phyloP scores from a whole-genome alignment of 140 eudicot species.

The Oenanthe javanica region DNA sequence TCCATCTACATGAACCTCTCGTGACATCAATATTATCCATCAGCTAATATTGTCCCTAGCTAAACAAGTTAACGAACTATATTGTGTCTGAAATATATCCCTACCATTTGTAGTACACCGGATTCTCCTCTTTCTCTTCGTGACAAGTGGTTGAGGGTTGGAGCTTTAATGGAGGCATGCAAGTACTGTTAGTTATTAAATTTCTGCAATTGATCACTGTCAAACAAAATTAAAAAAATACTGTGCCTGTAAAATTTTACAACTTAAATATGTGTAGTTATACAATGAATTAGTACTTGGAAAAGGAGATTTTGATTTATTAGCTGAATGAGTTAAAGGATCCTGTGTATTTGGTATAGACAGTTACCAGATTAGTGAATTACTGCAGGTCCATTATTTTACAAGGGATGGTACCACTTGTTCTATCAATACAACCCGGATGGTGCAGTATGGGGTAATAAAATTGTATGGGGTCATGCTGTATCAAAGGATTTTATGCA shows the following conservation, averaged over 20 bases:
- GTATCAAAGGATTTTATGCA: constrained; percentile 61
- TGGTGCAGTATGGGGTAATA: constrained; percentile 80
- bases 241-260: no score
- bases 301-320: neutral
- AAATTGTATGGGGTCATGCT: constrained; percentile 85
- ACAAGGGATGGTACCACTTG: constrained; percentile 85
- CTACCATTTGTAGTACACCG: neutral
- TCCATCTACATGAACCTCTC: neutral
- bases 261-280: no score
- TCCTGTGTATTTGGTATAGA: neutral
- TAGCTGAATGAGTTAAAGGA: neutral
- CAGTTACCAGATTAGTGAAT: neutral
- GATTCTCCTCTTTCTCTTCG: no score
- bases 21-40: neutral
- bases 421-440: constrained; percentile 86
- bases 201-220: no score
- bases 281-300: neutral
- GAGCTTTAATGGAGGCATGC: no score
- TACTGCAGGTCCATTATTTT: constrained; percentile 56
- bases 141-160: no score
- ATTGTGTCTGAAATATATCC: neutral
- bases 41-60: no score
- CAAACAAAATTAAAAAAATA: no score
- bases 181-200: no score
- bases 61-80: no score